phyloP scores from a whole-genome alignment of 345 rosid species.

The Populus alba region DNA sequence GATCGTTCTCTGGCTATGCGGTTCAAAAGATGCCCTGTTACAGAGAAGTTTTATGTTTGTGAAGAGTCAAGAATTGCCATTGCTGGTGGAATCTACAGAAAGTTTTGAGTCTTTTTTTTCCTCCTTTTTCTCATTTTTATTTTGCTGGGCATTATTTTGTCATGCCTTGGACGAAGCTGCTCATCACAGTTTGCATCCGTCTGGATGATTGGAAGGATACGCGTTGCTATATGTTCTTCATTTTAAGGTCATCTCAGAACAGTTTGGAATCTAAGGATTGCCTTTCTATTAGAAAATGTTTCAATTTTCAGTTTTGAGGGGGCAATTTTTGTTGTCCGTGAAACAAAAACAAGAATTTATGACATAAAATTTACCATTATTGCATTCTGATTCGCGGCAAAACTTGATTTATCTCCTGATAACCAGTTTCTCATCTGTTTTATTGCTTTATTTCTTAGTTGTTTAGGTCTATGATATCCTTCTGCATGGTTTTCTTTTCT shows the following conservation, averaged over 20 bases:
- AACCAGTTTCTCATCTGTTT: no score
- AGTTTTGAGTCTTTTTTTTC: background rate
- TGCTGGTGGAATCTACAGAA: constrained; percentile 18
- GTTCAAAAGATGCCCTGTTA: background rate
- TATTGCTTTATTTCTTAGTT: no score
- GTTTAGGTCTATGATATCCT: background rate
- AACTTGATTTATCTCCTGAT: background rate
- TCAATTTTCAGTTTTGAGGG: constrained; percentile 13
- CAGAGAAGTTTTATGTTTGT: constrained; percentile 8
- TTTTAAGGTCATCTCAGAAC: background rate
- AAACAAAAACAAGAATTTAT: background rate
- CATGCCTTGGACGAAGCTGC: constrained; percentile 1
- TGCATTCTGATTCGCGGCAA: background rate
- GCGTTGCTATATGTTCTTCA: constrained; percentile 8
- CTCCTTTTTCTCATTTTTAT: background rate
- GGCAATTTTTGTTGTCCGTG: background rate
- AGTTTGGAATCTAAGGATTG: constrained; percentile 8
- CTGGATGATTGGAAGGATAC: constrained; percentile 8
- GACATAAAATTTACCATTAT: no score
- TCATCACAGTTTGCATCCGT: background rate
- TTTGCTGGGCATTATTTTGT: background rate
- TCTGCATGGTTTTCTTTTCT: background rate
- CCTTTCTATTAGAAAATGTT: constrained; percentile 9
- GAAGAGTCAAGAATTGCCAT: constrained; percentile 3
- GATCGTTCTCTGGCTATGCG: constrained; percentile 1